Percentiles rank a stretch among this genome's conserved stretches.
These are phyloP conservation scores for Eutrema salsugineum DNA, from an alignment of 441 rosid genomes.

Conservation along the genomic window DNA sequence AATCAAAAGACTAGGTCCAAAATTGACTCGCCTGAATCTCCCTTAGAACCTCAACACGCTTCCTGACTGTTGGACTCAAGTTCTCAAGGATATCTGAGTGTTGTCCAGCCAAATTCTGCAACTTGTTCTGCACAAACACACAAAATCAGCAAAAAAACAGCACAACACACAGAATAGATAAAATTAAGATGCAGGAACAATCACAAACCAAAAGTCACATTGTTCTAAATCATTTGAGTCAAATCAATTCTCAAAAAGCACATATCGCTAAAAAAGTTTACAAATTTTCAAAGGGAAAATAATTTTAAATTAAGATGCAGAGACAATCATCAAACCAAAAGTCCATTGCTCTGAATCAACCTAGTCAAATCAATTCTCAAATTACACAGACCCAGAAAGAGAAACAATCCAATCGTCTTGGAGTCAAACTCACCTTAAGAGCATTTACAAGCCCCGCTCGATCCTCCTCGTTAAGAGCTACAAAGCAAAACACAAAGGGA, in stretches of 20 bases:
- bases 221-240: not conserved
- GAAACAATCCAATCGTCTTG: not conserved
- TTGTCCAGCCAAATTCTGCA: constrained; percentile 75
- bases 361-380: not conserved
- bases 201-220: not conserved
- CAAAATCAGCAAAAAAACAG: not conserved
- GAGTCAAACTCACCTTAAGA: constrained; percentile 46
- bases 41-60: constrained; percentile 85
- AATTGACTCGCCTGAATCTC: constrained; percentile 63
- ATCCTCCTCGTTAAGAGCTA: constrained; percentile 66
- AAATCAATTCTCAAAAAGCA: not conserved
- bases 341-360: not conserved
- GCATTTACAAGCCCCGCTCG: constrained; percentile 70
- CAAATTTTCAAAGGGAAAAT: not conserved
- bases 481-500: not conserved
- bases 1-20: not conserved
- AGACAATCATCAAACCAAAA: not conserved
- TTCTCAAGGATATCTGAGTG: constrained; percentile 66
- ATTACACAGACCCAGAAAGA: not conserved
- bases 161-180: constrained; percentile 19
- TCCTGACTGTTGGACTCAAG: constrained; percentile 48
- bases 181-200: not conserved
- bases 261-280: not conserved
- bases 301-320: not conserved
- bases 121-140: constrained; percentile 52